These are phyloP conservation scores for Penicillium sp. DNA, from an alignment of 2,329 filamentous ascomycete genomes.

Conservation along the genomic window DNA sequence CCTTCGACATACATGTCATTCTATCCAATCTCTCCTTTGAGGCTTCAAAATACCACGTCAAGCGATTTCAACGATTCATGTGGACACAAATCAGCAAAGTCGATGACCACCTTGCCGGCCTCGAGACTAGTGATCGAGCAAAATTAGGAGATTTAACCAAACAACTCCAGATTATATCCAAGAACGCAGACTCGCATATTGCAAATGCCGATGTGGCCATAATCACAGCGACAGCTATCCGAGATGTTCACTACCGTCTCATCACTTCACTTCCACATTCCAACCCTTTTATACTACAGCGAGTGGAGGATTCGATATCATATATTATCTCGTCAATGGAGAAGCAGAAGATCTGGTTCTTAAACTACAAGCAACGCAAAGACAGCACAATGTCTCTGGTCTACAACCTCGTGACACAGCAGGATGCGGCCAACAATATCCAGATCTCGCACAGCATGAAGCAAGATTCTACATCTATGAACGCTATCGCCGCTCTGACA, in stretches of 20 bases:
- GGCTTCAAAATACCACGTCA: conserved; percentile 13
- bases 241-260: conserved; percentile 17
- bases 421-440: conserved; percentile 32
- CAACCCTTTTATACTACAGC: conserved; percentile 7
- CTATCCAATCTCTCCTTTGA: conserved; percentile 16
- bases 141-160: conserved; percentile 26
- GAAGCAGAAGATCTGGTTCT: conserved; percentile 29
- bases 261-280: background rate
- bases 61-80: conserved; percentile 17
- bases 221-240: conserved; percentile 23
- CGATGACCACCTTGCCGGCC: conserved; percentile 20
- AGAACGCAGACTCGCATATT: conserved; percentile 29
- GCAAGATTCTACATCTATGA: conserved; percentile 33
- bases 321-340: conserved; percentile 30
- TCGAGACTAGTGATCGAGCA: conserved; percentile 20
- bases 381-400: conserved; percentile 26
- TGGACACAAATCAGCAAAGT: conserved; percentile 21
- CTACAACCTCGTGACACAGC: conserved; percentile 31
- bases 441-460: conserved; percentile 30
- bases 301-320: conserved; percentile 21
- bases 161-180: conserved; percentile 31
- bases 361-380: conserved; percentile 29
- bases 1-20: conserved; percentile 17
- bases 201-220: conserved; percentile 30
- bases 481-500: conserved; percentile 32